A percentile compares a stretch with the other conserved stretches of the same genome.
phyloP scores from a whole-genome alignment of 768 basidiomycete species.

The Chalciporus piperatus region DNA sequence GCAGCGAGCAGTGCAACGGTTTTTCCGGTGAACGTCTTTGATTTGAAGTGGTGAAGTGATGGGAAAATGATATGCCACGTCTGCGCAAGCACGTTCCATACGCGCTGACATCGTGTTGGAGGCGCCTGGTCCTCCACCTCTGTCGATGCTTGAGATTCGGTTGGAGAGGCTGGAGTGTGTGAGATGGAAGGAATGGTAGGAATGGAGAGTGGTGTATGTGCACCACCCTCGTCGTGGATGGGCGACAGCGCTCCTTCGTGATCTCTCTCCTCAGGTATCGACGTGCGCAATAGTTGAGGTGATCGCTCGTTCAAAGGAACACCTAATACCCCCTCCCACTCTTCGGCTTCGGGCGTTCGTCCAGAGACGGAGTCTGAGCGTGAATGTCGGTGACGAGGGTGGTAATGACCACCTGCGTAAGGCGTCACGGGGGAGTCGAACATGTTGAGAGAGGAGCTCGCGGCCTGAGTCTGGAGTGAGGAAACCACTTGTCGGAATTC shows the following conservation, averaged over 20 bases:
- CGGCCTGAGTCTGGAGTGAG: constrained; percentile 69
- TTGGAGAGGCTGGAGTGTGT: constrained; percentile 49
- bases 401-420: constrained; percentile 75
- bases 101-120: constrained; percentile 39
- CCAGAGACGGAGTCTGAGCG: constrained; percentile 34
- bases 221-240: constrained; percentile 11
- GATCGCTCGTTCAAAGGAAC: constrained; percentile 54
- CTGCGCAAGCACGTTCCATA: constrained; percentile 34
- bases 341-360: constrained; percentile 33
- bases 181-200: constrained; percentile 53
- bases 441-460: constrained; percentile 51
- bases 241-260: constrained; percentile 14
- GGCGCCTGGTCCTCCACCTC: constrained; percentile 45
- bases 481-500: constrained; percentile 93
- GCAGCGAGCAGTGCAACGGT: constrained; percentile 77
- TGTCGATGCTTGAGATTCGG: constrained; percentile 38
- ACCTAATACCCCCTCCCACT: constrained; percentile 51
- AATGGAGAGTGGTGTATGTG: constrained; percentile 19
- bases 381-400: constrained; percentile 34
- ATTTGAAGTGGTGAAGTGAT: constrained; percentile 68
- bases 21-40: constrained; percentile 69
- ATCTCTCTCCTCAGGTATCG: constrained; percentile 19
- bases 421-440: constrained; percentile 72
- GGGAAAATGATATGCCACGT: constrained; percentile 76
- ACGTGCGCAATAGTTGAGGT: constrained; percentile 31